Percentiles rank a stretch among this genome's conserved stretches.
phyloP scores from a whole-genome alignment of 305 asterid genomes.

The Vinca major region DNA sequence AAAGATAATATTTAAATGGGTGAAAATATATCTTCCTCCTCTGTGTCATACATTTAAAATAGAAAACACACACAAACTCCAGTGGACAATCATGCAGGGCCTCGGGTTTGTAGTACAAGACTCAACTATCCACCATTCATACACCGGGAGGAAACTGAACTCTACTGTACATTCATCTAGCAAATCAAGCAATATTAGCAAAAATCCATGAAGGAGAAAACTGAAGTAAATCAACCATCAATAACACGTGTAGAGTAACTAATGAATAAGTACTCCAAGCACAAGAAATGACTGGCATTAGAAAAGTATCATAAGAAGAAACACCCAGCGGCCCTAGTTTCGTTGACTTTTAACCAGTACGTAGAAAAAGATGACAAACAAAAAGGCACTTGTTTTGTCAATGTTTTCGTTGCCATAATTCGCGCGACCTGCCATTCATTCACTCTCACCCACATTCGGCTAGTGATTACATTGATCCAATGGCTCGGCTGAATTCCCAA shows the following conservation, averaged over 20 bases:
- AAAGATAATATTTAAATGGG: not conserved
- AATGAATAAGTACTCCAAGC: conserved; percentile 2
- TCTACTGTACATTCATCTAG: conserved; percentile 1
- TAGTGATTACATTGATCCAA: not conserved
- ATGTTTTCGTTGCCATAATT: not conserved
- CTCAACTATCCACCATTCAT: not conserved
- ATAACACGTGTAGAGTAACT: not conserved
- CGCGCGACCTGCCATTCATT: not conserved
- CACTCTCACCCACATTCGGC: not conserved
- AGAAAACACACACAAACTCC: not conserved
- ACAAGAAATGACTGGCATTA: not conserved
- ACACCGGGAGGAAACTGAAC: conserved; percentile 3
- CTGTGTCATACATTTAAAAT: not conserved
- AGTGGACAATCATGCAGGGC: not conserved
- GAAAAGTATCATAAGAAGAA: not conserved
- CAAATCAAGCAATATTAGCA: not conserved
- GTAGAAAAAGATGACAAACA: not conserved
- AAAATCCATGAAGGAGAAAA: not conserved
- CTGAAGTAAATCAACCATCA: not conserved
- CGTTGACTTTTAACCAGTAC: not conserved
- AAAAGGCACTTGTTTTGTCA: not conserved
- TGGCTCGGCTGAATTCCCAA: not conserved
- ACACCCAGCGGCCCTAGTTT: not conserved
- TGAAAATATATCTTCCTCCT: not conserved
- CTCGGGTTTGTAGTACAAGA: not conserved